phyloP scores from a whole-genome alignment of 768 basidiomycete genomes.

The Psilocybe cubensis region DNA sequence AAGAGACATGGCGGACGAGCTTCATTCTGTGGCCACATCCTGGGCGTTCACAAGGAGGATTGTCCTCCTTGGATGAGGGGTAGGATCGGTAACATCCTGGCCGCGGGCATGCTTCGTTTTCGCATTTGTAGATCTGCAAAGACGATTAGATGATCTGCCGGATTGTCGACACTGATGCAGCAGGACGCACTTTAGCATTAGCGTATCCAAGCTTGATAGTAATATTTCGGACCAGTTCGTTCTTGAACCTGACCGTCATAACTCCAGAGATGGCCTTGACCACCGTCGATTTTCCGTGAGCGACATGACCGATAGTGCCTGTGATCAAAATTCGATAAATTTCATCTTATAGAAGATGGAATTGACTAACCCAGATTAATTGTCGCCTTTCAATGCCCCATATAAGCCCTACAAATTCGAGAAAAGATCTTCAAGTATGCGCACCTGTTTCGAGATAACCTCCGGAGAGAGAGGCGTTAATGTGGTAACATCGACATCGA shows the following conservation, averaged over 20 bases:
- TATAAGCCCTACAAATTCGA: not conserved
- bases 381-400: slow-evolving; percentile 68
- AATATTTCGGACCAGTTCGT: slow-evolving; percentile 98
- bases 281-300: slow-evolving; percentile 95
- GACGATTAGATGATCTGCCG: slow-evolving; percentile 19
- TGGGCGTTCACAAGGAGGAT: slow-evolving; percentile 90
- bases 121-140: slow-evolving; percentile 93
- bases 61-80: slow-evolving; percentile 91
- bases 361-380: slow-evolving; percentile 80
- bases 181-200: slow-evolving; percentile 85
- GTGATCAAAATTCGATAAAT: slow-evolving; percentile 16
- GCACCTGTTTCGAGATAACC: slow-evolving; percentile 89
- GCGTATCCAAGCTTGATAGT: slow-evolving; percentile 99
- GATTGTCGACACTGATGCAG: not conserved
- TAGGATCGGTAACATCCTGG: slow-evolving; percentile 96
- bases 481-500: slow-evolving; percentile 81
- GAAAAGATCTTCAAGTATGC: slow-evolving; percentile 22
- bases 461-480: slow-evolving; percentile 89
- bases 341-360: slow-evolving; percentile 4
- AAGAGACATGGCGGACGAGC: slow-evolving; percentile 94
- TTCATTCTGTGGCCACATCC: slow-evolving; percentile 92
- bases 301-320: slow-evolving; percentile 99
- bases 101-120: slow-evolving; percentile 89
- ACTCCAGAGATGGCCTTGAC: slow-evolving; percentile 99
- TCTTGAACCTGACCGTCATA: slow-evolving; percentile 98